Percentiles rank a stretch among this genome's conserved stretches.
Conservation (phyloP, 441 rosid species). For the Biscutella auriculata region DNA sequence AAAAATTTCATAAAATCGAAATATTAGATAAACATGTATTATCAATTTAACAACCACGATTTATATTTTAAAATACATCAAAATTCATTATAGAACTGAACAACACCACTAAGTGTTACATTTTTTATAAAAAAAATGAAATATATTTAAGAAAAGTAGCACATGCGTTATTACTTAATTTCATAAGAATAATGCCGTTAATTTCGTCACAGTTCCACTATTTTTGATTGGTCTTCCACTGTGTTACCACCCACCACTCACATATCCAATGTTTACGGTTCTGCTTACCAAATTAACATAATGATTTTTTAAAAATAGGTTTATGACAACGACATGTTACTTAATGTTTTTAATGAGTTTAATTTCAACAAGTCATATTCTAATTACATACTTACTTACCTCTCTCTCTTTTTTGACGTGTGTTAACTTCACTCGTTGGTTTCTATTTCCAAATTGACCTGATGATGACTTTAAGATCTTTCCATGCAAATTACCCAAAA, state of each 20-base stretch:
- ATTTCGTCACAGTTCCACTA: constrained; percentile 23
- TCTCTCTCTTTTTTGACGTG: constrained; percentile 14
- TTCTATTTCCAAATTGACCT: constrained; percentile 17
- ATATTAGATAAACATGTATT: no score
- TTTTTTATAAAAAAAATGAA: background rate
- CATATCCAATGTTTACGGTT: constrained; percentile 20
- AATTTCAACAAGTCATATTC: constrained; percentile 6
- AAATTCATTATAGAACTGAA: no score
- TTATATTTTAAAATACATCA: no score
- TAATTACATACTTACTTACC: background rate
- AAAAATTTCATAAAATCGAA: no score
- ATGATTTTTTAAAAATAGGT: background rate
- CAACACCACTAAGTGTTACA: background rate
- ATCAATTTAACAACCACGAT: no score
- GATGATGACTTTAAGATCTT: constrained; percentile 17
- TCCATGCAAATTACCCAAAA: constrained; percentile 24
- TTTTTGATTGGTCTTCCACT: constrained; percentile 26
- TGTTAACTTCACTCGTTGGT: constrained; percentile 22
- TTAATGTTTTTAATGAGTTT: background rate
- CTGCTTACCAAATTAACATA: constrained; percentile 16
- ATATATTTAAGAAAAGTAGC: background rate
- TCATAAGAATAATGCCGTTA: constrained; percentile 12
- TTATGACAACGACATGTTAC: constrained; percentile 13
- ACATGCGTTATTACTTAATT: constrained; percentile 3
- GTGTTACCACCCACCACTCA: constrained; percentile 21